Base-by-base conservation (phyloP, 257 asterid genomes). In the Paulownia fortunei region DNA sequence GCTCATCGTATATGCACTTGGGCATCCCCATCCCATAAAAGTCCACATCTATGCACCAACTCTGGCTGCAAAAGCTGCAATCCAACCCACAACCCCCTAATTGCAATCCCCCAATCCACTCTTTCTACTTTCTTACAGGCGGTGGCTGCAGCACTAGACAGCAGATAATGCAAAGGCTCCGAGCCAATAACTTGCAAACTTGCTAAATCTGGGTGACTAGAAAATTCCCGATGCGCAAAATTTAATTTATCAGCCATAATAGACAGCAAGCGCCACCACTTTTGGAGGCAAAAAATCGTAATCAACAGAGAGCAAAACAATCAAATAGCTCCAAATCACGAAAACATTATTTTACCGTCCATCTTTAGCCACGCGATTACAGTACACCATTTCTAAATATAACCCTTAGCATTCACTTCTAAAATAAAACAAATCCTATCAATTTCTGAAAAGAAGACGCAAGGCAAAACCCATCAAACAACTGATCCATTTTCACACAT, bases 241-340 rank as follows among this genome's bases (percentile, higher is more conserved):
- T 64, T 37, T 51, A 41, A 47, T n/a, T 39, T 5, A 56, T 4
- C 26, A 67, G 24, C 36, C 44, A 42, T 15, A 42, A 23, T 7
- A 41, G 30, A 58, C 30, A 49, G 42, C 63, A 51, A 32, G 4
- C 15, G 59, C 37, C 8, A 2, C 37, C 19, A 24, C 32, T 18
- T 18, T 41, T 16, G 60, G n/a, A 74, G 42, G 76, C 49, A 51
- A 15, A 8, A 58, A 69, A 6, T 26, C 37, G 32, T 24, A 55
- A 72, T 54, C 87, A 80, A 67, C 69, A 73, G 26, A 72, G 68
- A 58, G 21, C 5, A 69, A 41, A 61, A 37, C 44, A 55, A 32
- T n/a, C 64, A 73, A 60, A 63, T 21, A 47, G 55, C 24, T 44
- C 65, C 34, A 39, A 71, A 79, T 69, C 64, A 73, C 26, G 42